phyloP scores from a whole-genome alignment of 495 filamentous ascomycete species.

The Neurospora sublineolata region DNA sequence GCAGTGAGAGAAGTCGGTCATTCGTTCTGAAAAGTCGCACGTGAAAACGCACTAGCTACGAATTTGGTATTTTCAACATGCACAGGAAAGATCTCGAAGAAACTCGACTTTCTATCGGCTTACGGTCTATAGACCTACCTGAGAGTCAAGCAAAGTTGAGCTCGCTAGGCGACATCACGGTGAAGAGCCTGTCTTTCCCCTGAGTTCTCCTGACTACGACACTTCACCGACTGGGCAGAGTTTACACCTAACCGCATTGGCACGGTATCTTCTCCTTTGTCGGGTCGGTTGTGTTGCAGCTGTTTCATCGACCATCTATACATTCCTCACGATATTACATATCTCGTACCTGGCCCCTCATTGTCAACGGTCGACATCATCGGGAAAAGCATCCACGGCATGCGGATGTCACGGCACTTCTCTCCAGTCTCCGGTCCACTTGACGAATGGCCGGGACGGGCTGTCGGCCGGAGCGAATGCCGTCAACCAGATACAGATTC shows the following conservation, averaged over 20 bases:
- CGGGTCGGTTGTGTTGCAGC: slow-evolving; percentile 12
- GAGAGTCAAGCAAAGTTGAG: background rate
- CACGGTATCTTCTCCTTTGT: background rate
- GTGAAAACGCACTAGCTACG: background rate
- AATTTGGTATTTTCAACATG: background rate
- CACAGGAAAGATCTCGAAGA: background rate
- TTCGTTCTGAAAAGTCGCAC: background rate
- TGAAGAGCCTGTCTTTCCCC: background rate
- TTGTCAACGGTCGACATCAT: background rate
- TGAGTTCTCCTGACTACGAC: background rate
- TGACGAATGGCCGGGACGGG: background rate
- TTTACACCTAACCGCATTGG: background rate
- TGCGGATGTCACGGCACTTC: background rate
- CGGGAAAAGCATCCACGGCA: background rate
- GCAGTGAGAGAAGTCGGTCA: background rate
- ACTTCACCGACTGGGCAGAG: background rate
- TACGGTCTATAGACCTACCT: background rate
- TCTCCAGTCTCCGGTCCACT: background rate
- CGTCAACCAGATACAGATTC: background rate
- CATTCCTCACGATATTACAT: background rate
- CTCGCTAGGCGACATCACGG: background rate
- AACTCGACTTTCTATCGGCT: background rate
- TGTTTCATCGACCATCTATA: slow-evolving; percentile 19
- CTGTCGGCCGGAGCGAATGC: background rate
- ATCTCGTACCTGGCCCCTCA: background rate